Evolutionary conservation across 768 basidiomycete species (phyloP).

Genomic region (Candolleomyces aberdarensis): DNA sequence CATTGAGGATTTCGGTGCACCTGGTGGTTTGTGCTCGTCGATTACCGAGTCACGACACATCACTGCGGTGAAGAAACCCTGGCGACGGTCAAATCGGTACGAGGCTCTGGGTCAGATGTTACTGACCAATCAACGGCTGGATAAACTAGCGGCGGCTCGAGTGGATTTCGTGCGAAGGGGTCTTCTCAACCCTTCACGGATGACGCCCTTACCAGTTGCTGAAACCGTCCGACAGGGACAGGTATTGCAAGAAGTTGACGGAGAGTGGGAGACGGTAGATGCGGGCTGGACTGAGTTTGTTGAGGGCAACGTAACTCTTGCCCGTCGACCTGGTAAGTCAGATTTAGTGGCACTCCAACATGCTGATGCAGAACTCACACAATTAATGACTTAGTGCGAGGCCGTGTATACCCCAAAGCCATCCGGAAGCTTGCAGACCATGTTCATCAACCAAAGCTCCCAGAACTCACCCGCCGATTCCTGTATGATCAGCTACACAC

Average conservation of each 20-base stretch:
- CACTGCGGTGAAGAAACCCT: conserved; percentile 33
- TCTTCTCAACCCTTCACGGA: conserved; percentile 7
- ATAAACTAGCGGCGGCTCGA: conserved; percentile 25
- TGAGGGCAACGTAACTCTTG: neutral
- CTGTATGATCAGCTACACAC: neutral
- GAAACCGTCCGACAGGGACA: neutral
- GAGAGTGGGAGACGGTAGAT: neutral
- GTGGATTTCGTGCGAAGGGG: conserved; percentile 13
- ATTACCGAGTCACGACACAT: conserved; percentile 32
- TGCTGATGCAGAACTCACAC: too few relatives aligned
- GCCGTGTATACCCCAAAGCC: neutral
- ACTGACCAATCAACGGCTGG: conserved; percentile 25
- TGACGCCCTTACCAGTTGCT: neutral
- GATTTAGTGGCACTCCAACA: too few relatives aligned
- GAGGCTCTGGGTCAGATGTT: conserved; percentile 36
- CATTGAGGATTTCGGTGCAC: conserved; percentile 21
- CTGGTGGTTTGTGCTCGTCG: conserved; percentile 27
- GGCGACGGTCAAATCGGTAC: conserved; percentile 25
- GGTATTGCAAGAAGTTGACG: neutral
- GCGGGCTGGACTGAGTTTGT: neutral
- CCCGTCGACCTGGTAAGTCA: neutral
- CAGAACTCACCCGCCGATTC: neutral
- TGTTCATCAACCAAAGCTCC: neutral
- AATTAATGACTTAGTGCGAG: too few relatives aligned
- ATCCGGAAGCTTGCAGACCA: neutral